A percentile compares a stretch with the other conserved stretches of the same genome.
These are phyloP conservation scores for Beta macrorhiza DNA, from an alignment of 179 eudicot species.

Conservation along the genomic window DNA sequence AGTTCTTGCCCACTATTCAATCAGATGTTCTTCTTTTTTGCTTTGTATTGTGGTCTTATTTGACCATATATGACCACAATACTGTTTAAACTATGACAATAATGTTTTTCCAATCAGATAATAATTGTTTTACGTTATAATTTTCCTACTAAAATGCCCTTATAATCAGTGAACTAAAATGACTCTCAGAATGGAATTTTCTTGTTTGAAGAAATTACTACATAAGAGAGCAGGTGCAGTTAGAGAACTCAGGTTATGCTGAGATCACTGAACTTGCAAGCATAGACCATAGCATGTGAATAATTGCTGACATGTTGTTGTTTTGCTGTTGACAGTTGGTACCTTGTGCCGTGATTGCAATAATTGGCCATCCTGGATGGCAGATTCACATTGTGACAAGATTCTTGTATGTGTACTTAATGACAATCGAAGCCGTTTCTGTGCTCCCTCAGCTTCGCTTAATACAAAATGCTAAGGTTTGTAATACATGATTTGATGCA, in stretches of 20 bases:
- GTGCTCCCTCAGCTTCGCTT: constrained; percentile 86
- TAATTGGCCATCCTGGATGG: constrained; percentile 56
- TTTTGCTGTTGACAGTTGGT: constrained; percentile 44
- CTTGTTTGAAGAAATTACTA: too few species aligned
- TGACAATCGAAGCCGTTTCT: constrained; percentile 64
- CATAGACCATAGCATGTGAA: not conserved
- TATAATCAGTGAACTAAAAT: not conserved
- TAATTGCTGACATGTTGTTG: not conserved
- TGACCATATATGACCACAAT: too few species aligned
- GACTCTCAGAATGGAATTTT: too few species aligned
- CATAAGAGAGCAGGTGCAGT: too few species aligned
- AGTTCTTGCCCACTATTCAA: not conserved
- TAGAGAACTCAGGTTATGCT: too few species aligned
- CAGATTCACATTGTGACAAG: constrained; percentile 28
- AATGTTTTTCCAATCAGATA: not conserved
- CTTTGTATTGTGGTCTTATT: too few species aligned
- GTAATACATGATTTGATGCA: not conserved
- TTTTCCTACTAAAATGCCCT: not conserved
- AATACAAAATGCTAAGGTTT: constrained; percentile 83
- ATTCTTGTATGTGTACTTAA: constrained; percentile 61
- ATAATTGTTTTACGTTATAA: not conserved
- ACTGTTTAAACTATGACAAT: too few species aligned
- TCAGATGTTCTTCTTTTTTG: not conserved
- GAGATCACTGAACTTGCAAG: too few species aligned
- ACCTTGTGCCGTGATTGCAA: constrained; percentile 62